phyloP scores from a whole-genome alignment of 495 filamentous ascomycete species.

The Xanthoparmelia taractica region DNA sequence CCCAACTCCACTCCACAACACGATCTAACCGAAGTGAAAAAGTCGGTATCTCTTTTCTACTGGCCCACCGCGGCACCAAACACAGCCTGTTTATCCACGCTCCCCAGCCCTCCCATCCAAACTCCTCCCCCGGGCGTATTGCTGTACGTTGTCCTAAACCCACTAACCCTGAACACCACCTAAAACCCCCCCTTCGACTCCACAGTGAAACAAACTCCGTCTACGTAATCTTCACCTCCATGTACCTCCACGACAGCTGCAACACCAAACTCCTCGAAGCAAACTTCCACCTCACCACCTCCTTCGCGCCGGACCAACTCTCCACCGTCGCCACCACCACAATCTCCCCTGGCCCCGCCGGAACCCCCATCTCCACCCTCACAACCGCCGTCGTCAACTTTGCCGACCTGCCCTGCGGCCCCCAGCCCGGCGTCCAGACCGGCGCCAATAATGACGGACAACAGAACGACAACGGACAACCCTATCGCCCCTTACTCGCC shows the following conservation, averaged over 20 bases:
- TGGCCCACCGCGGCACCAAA: not conserved
- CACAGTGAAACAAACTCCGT: not conserved
- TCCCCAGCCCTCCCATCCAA: not conserved
- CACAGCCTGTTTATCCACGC: not conserved
- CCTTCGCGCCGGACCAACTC: not conserved
- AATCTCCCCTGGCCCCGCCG: too few species aligned
- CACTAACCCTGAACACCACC: not conserved
- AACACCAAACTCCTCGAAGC: not conserved
- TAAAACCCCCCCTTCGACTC: not conserved
- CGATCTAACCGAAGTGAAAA: not conserved
- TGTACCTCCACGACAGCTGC: not conserved
- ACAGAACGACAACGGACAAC: too few species aligned
- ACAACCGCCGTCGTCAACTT: not conserved
- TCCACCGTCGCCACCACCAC: not conserved
- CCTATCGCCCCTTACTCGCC: not conserved
- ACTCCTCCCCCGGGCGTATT: not conserved
- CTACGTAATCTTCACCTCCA: not conserved
- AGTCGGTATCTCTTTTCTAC: slow-evolving; percentile 5
- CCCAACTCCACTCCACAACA: not conserved
- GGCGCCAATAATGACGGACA: too few species aligned
- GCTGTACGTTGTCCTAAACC: not conserved
- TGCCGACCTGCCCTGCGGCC: not conserved
- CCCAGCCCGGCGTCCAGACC: not conserved
- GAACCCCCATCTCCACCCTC: not conserved
- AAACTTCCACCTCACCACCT: not conserved